Conservation (phyloP, 805 yeast species). For the Yamadazyma nakazawae region DNA sequence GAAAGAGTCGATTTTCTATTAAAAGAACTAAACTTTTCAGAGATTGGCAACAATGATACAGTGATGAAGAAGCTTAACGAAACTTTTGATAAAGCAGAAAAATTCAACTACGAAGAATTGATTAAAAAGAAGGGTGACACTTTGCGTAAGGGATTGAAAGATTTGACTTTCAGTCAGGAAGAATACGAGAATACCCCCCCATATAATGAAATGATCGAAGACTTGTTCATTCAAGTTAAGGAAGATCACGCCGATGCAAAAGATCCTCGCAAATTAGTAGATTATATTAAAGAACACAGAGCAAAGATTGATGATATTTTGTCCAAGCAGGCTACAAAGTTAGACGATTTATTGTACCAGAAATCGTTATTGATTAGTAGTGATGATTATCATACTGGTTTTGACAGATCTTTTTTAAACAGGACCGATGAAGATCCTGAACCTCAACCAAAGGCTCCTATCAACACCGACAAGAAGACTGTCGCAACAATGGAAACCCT, state of each 20-base stretch:
- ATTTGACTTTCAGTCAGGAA: constrained; percentile 32
- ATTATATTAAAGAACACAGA: constrained; percentile 56
- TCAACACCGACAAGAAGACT: constrained; percentile 18
- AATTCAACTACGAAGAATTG: constrained; percentile 44
- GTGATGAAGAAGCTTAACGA: constrained; percentile 42
- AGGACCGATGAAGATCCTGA: constrained; percentile 36
- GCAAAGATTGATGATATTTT: constrained; percentile 66
- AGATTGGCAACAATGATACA: constrained; percentile 28
- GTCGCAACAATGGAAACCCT: constrained; percentile 28
- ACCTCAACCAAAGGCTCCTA: constrained; percentile 6
- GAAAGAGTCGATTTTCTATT: constrained; percentile 67
- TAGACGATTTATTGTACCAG: constrained; percentile 66
- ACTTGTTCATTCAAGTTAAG: constrained; percentile 72
- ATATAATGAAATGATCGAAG: constrained; percentile 91
- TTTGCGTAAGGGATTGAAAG: constrained; percentile 44
- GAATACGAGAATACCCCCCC: constrained; percentile 51
- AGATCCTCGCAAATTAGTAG: constrained; percentile 31
- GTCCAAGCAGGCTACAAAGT: constrained; percentile 59
- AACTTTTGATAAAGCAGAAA: constrained; percentile 57
- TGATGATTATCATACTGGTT: constrained; percentile 90
- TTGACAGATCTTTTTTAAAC: constrained; percentile 79
- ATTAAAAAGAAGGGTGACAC: constrained; percentile 36
- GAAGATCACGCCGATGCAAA: constrained; percentile 54
- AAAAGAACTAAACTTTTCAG: constrained; percentile 35
- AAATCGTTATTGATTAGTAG: constrained; percentile 74